These are phyloP conservation scores for Drechmeria coniospora DNA, from an alignment of 2,329 filamentous ascomycete species.

Conservation along the genomic window DNA sequence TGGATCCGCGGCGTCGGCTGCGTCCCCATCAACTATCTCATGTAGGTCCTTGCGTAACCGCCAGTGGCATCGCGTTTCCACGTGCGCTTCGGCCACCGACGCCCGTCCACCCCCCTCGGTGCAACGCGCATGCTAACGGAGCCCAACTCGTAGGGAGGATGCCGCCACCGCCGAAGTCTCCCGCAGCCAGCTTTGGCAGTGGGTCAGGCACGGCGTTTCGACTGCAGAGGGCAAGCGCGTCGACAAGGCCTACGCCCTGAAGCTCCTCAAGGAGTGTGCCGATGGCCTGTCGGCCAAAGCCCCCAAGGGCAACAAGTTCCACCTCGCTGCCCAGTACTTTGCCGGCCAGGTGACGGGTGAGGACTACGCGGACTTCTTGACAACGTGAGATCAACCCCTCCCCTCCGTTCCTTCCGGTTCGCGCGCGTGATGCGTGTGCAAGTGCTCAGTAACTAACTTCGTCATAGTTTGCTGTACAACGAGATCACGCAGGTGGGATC, in stretches of 20 bases:
- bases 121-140: too few species aligned
- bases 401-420: background rate
- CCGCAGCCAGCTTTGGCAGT: slow-evolving; percentile 91
- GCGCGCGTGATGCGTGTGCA: background rate
- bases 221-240: slow-evolving; percentile 84
- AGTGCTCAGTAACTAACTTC: background rate
- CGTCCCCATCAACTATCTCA: slow-evolving; percentile 93
- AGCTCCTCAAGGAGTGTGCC: slow-evolving; percentile 74
- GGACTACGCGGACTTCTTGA: slow-evolving; percentile 95
- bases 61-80: too few species aligned
- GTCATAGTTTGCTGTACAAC: slow-evolving; percentile 62
- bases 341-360: slow-evolving; percentile 86
- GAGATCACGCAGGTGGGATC: slow-evolving; percentile 65
- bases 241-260: slow-evolving; percentile 80
- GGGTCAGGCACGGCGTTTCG: slow-evolving; percentile 57
- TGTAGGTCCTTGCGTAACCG: slow-evolving; percentile 40
- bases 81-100: too few species aligned
- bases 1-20: slow-evolving; percentile 93
- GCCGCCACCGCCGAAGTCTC: slow-evolving; percentile 94
- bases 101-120: too few species aligned
- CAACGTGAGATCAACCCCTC: slow-evolving; percentile 39
- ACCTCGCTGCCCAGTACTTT: slow-evolving; percentile 85
- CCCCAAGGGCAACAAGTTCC: slow-evolving; percentile 80
- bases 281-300: slow-evolving; percentile 59
- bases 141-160: slow-evolving; percentile 57